phyloP scores from a whole-genome alignment of 2,329 filamentous ascomycete genomes.

The Verticillium longisporum region DNA sequence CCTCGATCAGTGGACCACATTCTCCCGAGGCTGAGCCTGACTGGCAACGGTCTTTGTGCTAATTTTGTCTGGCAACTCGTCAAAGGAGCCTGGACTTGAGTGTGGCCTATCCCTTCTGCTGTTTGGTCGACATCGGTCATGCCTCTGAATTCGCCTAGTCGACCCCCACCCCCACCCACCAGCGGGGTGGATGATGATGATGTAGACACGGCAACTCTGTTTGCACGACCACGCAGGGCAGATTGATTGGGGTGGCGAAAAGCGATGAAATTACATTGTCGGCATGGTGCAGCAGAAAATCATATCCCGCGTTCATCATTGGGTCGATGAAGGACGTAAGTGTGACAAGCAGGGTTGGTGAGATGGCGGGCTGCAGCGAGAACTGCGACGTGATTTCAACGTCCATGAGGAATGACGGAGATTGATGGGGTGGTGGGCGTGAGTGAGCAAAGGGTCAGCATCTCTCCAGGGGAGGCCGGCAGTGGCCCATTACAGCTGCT shows the following conservation, averaged over 20 bases:
- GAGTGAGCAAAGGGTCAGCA: background rate
- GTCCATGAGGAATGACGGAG: background rate
- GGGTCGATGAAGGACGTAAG: background rate
- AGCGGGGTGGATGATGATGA: background rate
- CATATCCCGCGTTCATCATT: background rate
- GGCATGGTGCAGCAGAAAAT: background rate
- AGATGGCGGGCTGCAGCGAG: background rate
- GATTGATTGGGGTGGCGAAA: background rate
- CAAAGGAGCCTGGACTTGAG: too few species aligned
- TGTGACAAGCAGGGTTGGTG: background rate
- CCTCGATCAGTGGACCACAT: too few species aligned
- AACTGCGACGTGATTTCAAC: background rate
- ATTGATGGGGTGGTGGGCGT: background rate
- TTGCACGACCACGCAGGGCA: background rate
- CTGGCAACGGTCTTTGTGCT: too few species aligned
- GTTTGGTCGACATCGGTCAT: background rate
- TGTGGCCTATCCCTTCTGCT: too few species aligned
- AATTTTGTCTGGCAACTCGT: too few species aligned
- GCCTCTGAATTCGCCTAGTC: background rate
- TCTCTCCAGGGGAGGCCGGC: too few species aligned
- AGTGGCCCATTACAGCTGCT: too few species aligned
- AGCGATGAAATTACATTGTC: background rate
- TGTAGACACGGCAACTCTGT: background rate
- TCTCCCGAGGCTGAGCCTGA: too few species aligned
- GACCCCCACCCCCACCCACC: background rate